Evolutionary conservation across 345 rosid genomes (phyloP).

Genomic region (Syzygium jambos): DNA sequence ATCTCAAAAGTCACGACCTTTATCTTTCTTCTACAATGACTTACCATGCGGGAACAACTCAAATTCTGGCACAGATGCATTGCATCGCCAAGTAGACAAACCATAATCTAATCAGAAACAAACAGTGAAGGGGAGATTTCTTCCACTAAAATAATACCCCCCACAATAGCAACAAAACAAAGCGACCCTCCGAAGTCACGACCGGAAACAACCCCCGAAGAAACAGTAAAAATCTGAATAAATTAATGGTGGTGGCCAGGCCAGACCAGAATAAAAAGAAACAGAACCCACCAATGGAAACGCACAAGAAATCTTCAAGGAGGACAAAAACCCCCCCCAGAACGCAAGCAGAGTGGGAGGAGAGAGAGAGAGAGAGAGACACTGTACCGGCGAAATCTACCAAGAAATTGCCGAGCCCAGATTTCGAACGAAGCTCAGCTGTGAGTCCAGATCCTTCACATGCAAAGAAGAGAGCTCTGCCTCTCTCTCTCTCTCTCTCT

Average conservation of each 20-base stretch:
- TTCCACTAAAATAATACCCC: not conserved
- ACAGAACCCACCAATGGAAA: not conserved
- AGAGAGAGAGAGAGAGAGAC: not conserved
- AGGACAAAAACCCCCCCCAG: not conserved
- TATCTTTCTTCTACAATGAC: not conserved
- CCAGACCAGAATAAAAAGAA: not conserved
- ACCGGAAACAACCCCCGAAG: not conserved
- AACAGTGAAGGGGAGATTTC: slow-evolving; percentile 1
- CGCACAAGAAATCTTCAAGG: not conserved
- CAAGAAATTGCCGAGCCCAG: not conserved
- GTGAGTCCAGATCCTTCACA: not conserved
- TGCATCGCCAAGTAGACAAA: not conserved
- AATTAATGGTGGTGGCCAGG: not conserved
- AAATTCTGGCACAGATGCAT: not conserved
- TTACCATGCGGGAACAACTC: not conserved
- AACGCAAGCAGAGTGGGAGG: not conserved
- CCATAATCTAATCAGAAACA: not conserved
- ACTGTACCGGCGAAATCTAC: not conserved
- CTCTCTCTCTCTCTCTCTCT: not conserved
- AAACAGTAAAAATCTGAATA: not conserved
- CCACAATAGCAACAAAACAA: not conserved
- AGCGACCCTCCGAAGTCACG: not conserved
- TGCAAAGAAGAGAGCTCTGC: not conserved
- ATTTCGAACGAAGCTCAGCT: not conserved
- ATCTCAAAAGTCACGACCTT: not conserved